Percentiles rank a stretch among this genome's conserved stretches.
Conservation (phyloP, 2,329 filamentous ascomycete genomes). For the Didymella segeticola region DNA sequence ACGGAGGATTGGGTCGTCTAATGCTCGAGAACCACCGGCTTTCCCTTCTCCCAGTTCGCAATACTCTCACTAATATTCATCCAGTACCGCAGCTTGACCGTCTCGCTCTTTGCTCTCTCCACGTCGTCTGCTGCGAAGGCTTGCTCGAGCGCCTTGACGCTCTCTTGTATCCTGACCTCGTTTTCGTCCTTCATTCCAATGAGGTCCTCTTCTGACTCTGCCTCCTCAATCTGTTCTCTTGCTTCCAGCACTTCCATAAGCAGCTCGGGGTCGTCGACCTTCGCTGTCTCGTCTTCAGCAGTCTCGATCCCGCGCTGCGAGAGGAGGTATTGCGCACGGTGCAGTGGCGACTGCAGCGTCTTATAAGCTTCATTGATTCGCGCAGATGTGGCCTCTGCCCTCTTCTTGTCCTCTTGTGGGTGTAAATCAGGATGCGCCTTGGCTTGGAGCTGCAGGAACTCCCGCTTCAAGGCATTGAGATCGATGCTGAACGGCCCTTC, state of each 20-base stretch:
- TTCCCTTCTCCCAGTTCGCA: constrained; percentile 83
- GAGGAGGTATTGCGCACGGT: constrained; percentile 88
- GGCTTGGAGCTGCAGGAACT: constrained; percentile 86
- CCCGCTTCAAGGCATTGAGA: constrained; percentile 71
- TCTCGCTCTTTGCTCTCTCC: constrained; percentile 71
- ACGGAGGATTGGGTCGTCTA: constrained; percentile 32
- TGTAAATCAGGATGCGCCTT: constrained; percentile 75
- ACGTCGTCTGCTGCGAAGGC: constrained; percentile 73
- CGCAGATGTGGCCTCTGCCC: constrained; percentile 79
- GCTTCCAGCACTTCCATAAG: constrained; percentile 83
- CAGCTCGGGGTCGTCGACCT: constrained; percentile 73
- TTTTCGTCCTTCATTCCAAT: constrained; percentile 68
- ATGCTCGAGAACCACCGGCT: constrained; percentile 64
- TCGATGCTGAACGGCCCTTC: constrained; percentile 77
- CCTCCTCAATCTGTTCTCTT: constrained; percentile 65
- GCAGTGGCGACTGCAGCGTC: constrained; percentile 78
- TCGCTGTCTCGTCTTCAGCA: constrained; percentile 76
- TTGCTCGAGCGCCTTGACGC: constrained; percentile 67
- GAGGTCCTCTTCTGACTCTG: constrained; percentile 67
- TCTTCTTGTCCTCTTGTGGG: constrained; percentile 57
- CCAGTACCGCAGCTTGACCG: constrained; percentile 86
- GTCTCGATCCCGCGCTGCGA: constrained; percentile 75
- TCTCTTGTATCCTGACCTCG: constrained; percentile 67
- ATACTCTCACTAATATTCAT: constrained; percentile 82
- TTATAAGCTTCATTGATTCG: constrained; percentile 91